Base-by-base conservation (phyloP, 2,329 filamentous ascomycete species). In the Diaporthe eres region DNA sequence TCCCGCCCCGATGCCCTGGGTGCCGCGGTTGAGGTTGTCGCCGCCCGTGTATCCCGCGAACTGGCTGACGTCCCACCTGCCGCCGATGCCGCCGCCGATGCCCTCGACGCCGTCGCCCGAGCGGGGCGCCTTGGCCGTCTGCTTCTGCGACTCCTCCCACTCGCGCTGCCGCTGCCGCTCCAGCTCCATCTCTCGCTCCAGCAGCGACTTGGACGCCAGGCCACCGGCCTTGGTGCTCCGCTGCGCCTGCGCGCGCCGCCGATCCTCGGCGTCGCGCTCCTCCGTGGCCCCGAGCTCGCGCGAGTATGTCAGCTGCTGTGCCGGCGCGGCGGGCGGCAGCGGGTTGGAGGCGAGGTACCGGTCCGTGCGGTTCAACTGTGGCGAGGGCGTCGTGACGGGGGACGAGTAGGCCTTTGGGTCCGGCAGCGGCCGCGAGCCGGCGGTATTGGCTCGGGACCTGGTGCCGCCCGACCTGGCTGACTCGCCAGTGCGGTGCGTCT, bases 131-230 rank as follows among this genome's bases (percentile, higher is more conserved):
- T 88, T 88, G 31, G 90, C 89, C 25, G 91, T 90, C 78, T 90
- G 91, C 80, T 91, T 87, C 83, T 96, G 94, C 1, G 91, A 87
- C 77, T 94, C 91, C 82, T 97, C 94, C 94, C 94, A 96, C 82
- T 96, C 94, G 74, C 88, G 89, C 84, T 96, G 94, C 19, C 94
- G 88, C 85, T 95, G 91, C 12, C 94, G 88, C 83, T 96, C 94
- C 82, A 93, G 87, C 82, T 96, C 94, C 93, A 95, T 95, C 84
- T 96, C 94, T 39, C 93, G 90, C 84, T 95, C 94, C 1, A 95
- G 88, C 13, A 95, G 87, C 0, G 92, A 94, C 85, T 93, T 94
- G 78, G 89, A 89, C 1, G 91, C 91, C 89, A 89, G 91, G 0
- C 90, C 91, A 39, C 86, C 89, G 1, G 91, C 90, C 82, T 91